Evolutionary conservation across 805 yeast genomes (phyloP).

Genomic region (Teunomyces barrocoloradensis): DNA sequence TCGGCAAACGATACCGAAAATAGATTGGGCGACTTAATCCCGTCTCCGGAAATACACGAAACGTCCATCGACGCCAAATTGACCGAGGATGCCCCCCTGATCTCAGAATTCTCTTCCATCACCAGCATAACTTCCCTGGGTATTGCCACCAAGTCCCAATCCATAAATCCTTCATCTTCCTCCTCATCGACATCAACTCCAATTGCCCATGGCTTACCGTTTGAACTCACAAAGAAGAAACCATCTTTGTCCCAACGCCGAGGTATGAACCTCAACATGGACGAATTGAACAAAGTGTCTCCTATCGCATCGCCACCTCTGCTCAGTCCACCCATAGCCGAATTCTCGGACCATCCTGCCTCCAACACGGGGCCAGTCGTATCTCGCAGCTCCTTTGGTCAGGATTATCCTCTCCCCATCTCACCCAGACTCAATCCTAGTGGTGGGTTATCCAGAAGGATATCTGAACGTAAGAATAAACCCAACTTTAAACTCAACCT

Average conservation of each 20-base stretch:
- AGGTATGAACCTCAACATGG: conserved; percentile 51
- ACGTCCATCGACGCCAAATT: neutral
- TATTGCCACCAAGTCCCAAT: conserved; percentile 5
- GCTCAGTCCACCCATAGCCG: neutral
- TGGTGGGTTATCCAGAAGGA: conserved; percentile 35
- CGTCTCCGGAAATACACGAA: conserved; percentile 8
- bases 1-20: conserved; percentile 10
- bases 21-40: conserved; percentile 3
- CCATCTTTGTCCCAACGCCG: conserved; percentile 53
- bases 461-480: conserved; percentile 38
- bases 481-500: conserved; percentile 39
- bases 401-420: neutral
- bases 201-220: neutral
- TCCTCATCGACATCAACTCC: neutral
- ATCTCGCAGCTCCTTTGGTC: neutral
- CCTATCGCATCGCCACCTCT: conserved; percentile 2
- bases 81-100: neutral
- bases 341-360: neutral
- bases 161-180: neutral
- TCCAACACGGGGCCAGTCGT: neutral
- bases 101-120: neutral
- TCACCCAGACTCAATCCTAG: conserved; percentile 19
- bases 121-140: neutral
- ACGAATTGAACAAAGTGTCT: conserved; percentile 15
- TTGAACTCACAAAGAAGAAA: conserved; percentile 23